Conservation (phyloP, 495 filamentous ascomycete species). For the Endocarpon pusillum region DNA sequence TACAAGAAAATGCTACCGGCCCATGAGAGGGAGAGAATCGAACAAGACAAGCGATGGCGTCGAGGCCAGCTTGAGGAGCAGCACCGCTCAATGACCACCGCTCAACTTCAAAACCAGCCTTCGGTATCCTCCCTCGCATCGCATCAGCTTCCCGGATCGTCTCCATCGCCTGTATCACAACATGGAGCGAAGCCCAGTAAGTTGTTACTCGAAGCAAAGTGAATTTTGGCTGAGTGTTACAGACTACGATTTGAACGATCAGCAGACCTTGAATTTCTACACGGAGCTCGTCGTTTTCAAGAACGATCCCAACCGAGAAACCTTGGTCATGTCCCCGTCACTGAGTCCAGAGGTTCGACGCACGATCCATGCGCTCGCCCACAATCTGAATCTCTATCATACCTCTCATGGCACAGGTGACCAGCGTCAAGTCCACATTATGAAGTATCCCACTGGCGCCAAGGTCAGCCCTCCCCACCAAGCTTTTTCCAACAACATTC, state of each 20-base stretch:
- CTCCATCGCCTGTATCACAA: constrained; percentile 52
- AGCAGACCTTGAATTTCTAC: constrained; percentile 70
- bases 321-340: constrained; percentile 62
- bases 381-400: constrained; percentile 85
- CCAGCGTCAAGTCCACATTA: constrained; percentile 74
- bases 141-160: constrained; percentile 42
- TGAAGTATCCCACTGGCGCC: constrained; percentile 45
- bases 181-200: constrained; percentile 46
- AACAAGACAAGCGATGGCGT: constrained; percentile 91
- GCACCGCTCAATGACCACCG: constrained; percentile 52
- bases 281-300: constrained; percentile 79
- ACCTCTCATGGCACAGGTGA: constrained; percentile 73
- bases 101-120: constrained; percentile 59
- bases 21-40: constrained; percentile 87
- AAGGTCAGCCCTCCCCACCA: constrained; percentile 47
- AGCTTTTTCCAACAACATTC: constrained; percentile 40
- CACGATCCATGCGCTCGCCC: constrained; percentile 82
- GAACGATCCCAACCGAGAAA: constrained; percentile 57
- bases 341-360: constrained; percentile 71
- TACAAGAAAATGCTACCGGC: constrained; percentile 99
- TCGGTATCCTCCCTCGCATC: constrained; percentile 73
- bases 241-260: constrained; percentile 87
- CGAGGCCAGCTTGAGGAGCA: constrained; percentile 94
- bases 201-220: constrained; percentile 11
- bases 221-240: constrained; percentile 8